Evolutionary conservation across 805 yeast species (phyloP).

Genomic region (Cyberlindnera nakhonratchasimensis): DNA sequence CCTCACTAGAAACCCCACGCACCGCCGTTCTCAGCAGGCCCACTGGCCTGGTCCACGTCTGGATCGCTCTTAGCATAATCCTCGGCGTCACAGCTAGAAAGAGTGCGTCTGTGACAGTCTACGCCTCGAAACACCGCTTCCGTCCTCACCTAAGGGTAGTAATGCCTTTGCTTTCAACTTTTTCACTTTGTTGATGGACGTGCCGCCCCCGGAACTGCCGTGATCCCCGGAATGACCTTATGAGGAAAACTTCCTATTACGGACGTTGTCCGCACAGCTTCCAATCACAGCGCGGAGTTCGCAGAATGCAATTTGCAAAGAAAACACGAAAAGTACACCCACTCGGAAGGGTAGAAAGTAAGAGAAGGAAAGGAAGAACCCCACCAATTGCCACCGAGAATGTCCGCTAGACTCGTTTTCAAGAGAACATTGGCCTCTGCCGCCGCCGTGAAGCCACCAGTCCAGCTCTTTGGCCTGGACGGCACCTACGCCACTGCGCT

Average conservation of each 20-base stretch:
- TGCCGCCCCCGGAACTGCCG: no score
- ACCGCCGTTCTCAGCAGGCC: neutral
- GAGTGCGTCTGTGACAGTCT: no score
- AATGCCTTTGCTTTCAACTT: no score
- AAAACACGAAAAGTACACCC: slow-evolving; percentile 3
- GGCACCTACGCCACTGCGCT: slow-evolving; percentile 97
- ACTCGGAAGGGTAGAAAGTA: neutral
- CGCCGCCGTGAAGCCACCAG: slow-evolving; percentile 73
- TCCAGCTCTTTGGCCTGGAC: slow-evolving; percentile 90
- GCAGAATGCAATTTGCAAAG: no score
- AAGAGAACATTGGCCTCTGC: slow-evolving; percentile 71
- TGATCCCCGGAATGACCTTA: no score
- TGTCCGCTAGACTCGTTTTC: slow-evolving; percentile 19
- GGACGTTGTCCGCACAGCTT: no score
- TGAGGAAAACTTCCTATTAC: no score
- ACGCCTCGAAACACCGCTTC: no score
- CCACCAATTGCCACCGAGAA: neutral
- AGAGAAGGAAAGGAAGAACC: neutral
- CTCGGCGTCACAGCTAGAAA: no score
- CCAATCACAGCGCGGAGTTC: no score
- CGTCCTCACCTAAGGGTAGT: no score
- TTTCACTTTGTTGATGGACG: no score
- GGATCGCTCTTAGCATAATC: neutral
- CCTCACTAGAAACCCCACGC: neutral
- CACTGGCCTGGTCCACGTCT: neutral